A percentile compares a stretch with the other conserved stretches of the same genome.
phyloP scores from a whole-genome alignment of 2,329 filamentous ascomycete genomes.

The Coleophoma cylindrospora region DNA sequence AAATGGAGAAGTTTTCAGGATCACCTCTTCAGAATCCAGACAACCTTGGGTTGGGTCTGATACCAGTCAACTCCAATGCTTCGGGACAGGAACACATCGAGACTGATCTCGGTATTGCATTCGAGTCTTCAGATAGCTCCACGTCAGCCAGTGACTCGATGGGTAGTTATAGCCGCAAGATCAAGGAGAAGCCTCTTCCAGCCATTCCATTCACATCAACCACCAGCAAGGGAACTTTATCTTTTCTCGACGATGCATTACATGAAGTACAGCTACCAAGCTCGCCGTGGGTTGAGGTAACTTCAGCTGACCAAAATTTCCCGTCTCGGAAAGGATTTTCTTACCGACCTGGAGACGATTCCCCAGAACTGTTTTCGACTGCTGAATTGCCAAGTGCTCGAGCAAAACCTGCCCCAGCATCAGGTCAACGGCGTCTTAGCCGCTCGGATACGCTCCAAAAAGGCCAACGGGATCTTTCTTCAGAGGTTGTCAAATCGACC shows the following conservation, averaged over 20 bases:
- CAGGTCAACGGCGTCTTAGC: neutral
- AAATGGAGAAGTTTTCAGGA: too few species aligned
- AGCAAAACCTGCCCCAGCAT: conserved; percentile 3
- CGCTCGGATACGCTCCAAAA: neutral
- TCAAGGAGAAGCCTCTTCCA: neutral
- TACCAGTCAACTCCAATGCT: too few species aligned
- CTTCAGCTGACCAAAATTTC: neutral
- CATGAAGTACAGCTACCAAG: neutral
- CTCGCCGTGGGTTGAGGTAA: neutral
- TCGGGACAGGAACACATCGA: neutral
- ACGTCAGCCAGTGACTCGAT: neutral
- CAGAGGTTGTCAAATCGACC: neutral
- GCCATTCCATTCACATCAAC: neutral
- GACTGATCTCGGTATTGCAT: neutral
- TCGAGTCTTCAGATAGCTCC: neutral
- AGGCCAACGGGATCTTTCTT: neutral
- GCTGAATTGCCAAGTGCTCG: neutral
- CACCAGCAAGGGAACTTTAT: neutral
- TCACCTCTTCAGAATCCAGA: too few species aligned
- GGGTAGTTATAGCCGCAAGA: neutral
- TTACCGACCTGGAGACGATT: conserved; percentile 2
- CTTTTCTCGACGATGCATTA: neutral
- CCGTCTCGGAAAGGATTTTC: conserved; percentile 1
- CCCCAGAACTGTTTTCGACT: neutral
- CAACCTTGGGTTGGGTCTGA: too few species aligned